Conservation (phyloP, 192 early-diverging fungal species). For the Podila horticola region DNA sequence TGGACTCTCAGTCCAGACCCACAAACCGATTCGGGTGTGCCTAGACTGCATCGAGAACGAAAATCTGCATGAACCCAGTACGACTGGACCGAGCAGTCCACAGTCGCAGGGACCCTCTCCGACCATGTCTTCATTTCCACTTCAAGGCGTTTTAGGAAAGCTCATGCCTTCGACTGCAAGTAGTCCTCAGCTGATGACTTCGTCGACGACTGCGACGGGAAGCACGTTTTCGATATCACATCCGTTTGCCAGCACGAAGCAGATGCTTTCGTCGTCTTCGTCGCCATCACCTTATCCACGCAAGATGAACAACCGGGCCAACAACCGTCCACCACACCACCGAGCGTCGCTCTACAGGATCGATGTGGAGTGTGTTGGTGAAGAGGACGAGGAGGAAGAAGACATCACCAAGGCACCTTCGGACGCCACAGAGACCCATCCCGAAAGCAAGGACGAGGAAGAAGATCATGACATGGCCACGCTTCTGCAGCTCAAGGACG, state of each 20-base stretch:
- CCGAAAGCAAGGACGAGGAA: neutral
- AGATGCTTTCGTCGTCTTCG: neutral
- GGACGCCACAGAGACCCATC: neutral
- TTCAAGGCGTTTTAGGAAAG: constrained; percentile 31
- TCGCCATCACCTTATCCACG: constrained; percentile 14
- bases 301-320: constrained; percentile 10
- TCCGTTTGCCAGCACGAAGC: neutral
- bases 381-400: constrained; percentile 44
- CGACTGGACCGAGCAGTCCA: constrained; percentile 3
- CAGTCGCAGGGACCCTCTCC: constrained; percentile 8
- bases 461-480: neutral
- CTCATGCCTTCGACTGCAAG: constrained; percentile 19
- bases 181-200: constrained; percentile 14
- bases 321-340: constrained; percentile 26
- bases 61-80: neutral
- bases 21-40: constrained; percentile 33
- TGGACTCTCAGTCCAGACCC: neutral
- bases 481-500: neutral
- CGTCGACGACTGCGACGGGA: constrained; percentile 11
- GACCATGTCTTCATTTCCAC: constrained; percentile 12
- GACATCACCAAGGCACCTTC: neutral
- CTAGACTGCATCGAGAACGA: constrained; percentile 43
- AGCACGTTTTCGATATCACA: constrained; percentile 14
- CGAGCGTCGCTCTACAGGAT: constrained; percentile 43
- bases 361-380: constrained; percentile 44